Conservation (phyloP, 108 stramenopile genomes). For the Conticribra guillardii region DNA sequence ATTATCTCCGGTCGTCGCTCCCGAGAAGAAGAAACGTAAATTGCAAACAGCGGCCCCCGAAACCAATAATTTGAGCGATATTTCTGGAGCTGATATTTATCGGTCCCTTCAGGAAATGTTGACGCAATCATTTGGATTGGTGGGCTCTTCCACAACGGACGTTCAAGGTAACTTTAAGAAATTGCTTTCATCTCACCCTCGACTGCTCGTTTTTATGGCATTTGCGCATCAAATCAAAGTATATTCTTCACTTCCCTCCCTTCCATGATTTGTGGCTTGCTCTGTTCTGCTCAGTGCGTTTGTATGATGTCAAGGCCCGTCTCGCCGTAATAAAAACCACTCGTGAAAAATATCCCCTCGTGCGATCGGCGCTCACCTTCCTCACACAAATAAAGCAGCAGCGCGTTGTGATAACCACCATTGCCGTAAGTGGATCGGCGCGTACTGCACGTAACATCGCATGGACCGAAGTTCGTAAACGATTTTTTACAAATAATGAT, state of each 20-base stretch:
- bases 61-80: slow-evolving; percentile 21
- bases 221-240: too few species aligned
- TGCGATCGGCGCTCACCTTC: slow-evolving; percentile 59
- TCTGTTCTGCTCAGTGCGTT: too few species aligned
- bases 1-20: not conserved
- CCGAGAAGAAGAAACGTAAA: slow-evolving; percentile 30
- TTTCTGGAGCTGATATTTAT: slow-evolving; percentile 37
- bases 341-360: slow-evolving; percentile 44
- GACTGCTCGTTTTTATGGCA: too few species aligned
- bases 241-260: too few species aligned
- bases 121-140: slow-evolving; percentile 32
- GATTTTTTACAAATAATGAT: slow-evolving; percentile 15
- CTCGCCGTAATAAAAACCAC: slow-evolving; percentile 64
- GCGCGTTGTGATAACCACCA: slow-evolving; percentile 55
- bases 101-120: slow-evolving; percentile 35
- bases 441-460: slow-evolving; percentile 68
- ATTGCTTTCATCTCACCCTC: too few species aligned
- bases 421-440: slow-evolving; percentile 67
- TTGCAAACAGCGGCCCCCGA: slow-evolving; percentile 4
- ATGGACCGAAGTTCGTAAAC: slow-evolving; percentile 37
- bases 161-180: slow-evolving; percentile 3
- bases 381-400: slow-evolving; percentile 41
- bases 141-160: slow-evolving; percentile 24
- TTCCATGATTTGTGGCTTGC: too few species aligned
- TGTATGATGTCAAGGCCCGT: slow-evolving; percentile 56